Conservation (phyloP, 805 yeast species). For the Lachancea nothofagi region DNA sequence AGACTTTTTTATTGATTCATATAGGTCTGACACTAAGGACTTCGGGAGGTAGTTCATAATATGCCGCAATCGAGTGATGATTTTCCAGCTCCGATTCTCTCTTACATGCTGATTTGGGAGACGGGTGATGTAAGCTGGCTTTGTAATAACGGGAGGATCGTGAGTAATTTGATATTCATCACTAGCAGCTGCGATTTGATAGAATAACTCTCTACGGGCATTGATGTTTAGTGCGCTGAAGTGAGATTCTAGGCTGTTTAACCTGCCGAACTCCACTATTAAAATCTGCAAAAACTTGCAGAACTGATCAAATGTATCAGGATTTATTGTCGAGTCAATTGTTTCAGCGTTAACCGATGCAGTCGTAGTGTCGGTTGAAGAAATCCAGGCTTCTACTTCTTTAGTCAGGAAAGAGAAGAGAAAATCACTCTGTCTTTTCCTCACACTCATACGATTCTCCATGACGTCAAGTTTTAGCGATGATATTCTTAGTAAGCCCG, state of each 20-base stretch:
- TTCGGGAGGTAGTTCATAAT: constrained; percentile 54
- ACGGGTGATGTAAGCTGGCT: constrained; percentile 77
- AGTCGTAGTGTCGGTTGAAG: constrained; percentile 15
- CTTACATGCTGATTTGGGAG: constrained; percentile 70
- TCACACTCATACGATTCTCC: not conserved
- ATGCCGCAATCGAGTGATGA: constrained; percentile 73
- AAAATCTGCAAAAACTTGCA: constrained; percentile 18
- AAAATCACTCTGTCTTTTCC: constrained; percentile 4
- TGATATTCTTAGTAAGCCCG: not conserved
- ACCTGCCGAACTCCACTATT: constrained; percentile 6
- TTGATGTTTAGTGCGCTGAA: constrained; percentile 12
- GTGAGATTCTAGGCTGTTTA: constrained; percentile 10
- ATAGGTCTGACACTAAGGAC: constrained; percentile 40
- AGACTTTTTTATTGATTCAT: constrained; percentile 27
- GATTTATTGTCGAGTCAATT: constrained; percentile 29
- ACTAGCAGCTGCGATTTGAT: constrained; percentile 44
- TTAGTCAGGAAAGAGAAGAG: constrained; percentile 25
- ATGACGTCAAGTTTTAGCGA: not conserved
- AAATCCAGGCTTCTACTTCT: constrained; percentile 29
- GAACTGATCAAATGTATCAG: constrained; percentile 36
- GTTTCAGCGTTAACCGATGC: constrained; percentile 29
- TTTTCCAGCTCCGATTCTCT: constrained; percentile 81
- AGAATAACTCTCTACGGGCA: constrained; percentile 35
- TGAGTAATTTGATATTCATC: constrained; percentile 52
- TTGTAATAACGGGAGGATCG: constrained; percentile 86